Evolutionary conservation across 2,329 filamentous ascomycete genomes (phyloP).

Genomic region (Ceratocystis harringtonii): DNA sequence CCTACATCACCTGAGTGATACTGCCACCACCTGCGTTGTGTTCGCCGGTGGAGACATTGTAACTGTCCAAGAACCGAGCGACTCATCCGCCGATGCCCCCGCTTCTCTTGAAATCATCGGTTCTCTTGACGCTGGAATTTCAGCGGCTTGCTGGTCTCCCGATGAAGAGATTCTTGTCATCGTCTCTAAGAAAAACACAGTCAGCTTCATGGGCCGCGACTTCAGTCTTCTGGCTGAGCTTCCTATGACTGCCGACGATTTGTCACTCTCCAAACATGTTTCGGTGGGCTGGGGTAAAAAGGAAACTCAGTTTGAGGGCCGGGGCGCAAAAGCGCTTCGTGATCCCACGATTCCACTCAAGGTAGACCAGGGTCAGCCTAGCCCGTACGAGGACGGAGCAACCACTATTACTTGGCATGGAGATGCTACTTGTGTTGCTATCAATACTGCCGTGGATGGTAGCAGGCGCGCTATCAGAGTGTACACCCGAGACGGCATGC

Average conservation of each 20-base stretch:
- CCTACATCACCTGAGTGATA: conserved; percentile 76
- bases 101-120: conserved; percentile 81
- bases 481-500: conserved; percentile 74
- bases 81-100: conserved; percentile 20
- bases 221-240: conserved; percentile 75
- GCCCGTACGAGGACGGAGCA: conserved; percentile 53
- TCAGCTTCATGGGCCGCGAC: conserved; percentile 82
- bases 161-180: conserved; percentile 85
- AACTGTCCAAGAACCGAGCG: conserved; percentile 54
- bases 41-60: conserved; percentile 85
- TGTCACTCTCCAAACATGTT: conserved; percentile 81
- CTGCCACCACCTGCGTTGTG: conserved; percentile 61
- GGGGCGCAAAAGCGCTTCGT: conserved; percentile 67
- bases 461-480: conserved; percentile 70
- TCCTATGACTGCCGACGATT: conserved; percentile 56
- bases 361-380: conserved; percentile 69
- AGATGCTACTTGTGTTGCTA: conserved; percentile 77
- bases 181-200: conserved; percentile 60
- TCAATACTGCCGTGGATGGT: conserved; percentile 60
- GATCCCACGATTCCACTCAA: conserved; percentile 92
- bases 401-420: conserved; percentile 82
- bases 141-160: conserved; percentile 80
- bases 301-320: conserved; percentile 94
- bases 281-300: conserved; percentile 97
- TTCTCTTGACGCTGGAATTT: conserved; percentile 82